Evolutionary conservation across 2,329 filamentous ascomycete species (phyloP), one percentile per base, ranked within the genome.

Genomic region (Ophiostoma sp.): DNA sequence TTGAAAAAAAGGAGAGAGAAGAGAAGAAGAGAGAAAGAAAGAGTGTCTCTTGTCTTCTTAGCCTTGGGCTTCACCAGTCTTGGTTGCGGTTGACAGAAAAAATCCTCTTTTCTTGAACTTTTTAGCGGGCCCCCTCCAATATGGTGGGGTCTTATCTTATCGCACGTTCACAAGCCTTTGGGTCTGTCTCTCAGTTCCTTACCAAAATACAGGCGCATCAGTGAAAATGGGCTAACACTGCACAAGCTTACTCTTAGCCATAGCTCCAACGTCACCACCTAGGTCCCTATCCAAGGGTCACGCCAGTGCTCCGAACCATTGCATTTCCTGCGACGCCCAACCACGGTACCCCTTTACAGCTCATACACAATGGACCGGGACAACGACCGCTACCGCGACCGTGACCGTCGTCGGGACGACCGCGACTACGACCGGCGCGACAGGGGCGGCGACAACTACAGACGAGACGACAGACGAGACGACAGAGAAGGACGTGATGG

Each of bases 101-200:
- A 71, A 73, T 65, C 65, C 72, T 68, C 60, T 63, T 63, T 63
- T 40, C 69, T 64, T 67, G 47, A 76, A 77, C 75, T 77, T 78
- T 78, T 78, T 75, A 75, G 74, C 74, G 76, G 76, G 66, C 36
- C 71, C 40, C 11, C 41, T 41, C 4, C 7, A 11, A 7, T 14
- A 68, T 67, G 67, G 75, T 71, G 75, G 75, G 75, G 73, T 65
- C 74, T 76, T 78, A 77, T 78, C 76, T 77, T 76, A 77, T 76
- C 75, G 70, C 27, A 44, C 5, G n/a, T 36, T n/a, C 16, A 18
- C 8, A 18, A 2, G 6, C 8, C 27, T 27, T 27, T 27, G 27
- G 27, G 27, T 27, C 8, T 55, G 49, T 27, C 49, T 11, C 27
- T 27, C 49, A 18, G 27, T 55, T 55, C 8, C 18, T 41, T 40